Base-by-base conservation (phyloP, 345 rosid genomes). In the Lepidium sativum region DNA sequence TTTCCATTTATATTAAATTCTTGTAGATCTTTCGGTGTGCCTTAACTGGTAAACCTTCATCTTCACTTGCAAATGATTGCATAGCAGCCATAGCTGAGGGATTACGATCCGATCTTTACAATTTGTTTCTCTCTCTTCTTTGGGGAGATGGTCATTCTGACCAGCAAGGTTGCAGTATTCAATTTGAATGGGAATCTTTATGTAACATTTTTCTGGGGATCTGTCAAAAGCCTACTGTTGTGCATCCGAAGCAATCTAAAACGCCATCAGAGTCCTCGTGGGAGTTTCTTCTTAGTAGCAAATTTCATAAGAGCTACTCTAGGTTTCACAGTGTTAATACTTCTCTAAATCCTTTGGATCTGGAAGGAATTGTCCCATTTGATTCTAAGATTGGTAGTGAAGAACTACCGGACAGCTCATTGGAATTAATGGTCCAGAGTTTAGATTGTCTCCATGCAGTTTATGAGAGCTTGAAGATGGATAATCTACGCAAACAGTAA, bases 401-500 rank as follows among this genome's bases (percentile, higher is more conserved):
- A 52, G 75, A 72, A 55, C 75, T 59, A 68, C 70, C 67, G 50
- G 78, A 65, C 39, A 71, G 65, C 49, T 71, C 88, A 51, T 77
- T 73, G 73, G 63, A 73, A 79, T 75, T 72, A 52, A 71, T 90
- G 74, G 52, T 45, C 79, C 83, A 78, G 76, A 80, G 72, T 67
- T 83, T 92, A 79, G 90, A 80, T 75, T 80, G 85, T 63, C 77
- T 90, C 68, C 99, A 94, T 81, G 90, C 99, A 23, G 77, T 90
- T 5, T 90, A 90, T 83, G 99, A 94, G 81, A 86, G 83, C 81
- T 79, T 94, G 77, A 94, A 94, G 73, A 72, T 94, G 83, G 86
- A 94, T 80, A 82, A 67, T 73, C 96, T 94, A 70, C 92, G 99
- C 9, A 84, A 84, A 78, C 75, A 73, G 99, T 94, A 80, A 78